Conservation (phyloP, 495 filamentous ascomycete genomes). For the Bathelium albidoporum region DNA sequence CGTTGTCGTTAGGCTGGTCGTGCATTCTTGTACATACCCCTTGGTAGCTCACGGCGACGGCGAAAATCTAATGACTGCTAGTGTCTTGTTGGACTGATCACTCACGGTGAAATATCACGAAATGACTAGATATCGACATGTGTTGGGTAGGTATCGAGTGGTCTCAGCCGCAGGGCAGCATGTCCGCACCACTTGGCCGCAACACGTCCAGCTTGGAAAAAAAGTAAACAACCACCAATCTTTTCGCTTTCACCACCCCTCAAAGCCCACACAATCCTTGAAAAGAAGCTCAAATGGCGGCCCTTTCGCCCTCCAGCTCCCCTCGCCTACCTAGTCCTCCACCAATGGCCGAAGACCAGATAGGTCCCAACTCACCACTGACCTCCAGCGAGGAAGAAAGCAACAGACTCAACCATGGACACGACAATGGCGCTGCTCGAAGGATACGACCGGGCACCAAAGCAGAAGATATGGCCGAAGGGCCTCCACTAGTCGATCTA, state of each 20-base stretch:
- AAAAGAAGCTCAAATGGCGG: slow-evolving; percentile 5
- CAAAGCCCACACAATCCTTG: neutral
- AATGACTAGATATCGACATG: too few relatives aligned
- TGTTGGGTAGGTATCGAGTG: too few relatives aligned
- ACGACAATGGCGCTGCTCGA: slow-evolving; percentile 58
- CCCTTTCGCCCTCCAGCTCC: slow-evolving; percentile 58
- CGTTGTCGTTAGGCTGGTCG: neutral
- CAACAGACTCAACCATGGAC: slow-evolving; percentile 23
- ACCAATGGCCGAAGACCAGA: slow-evolving; percentile 81
- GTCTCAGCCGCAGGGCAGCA: too few relatives aligned
- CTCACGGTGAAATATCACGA: too few relatives aligned
- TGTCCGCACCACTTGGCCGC: neutral
- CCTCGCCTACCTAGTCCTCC: slow-evolving; percentile 82
- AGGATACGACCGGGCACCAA: slow-evolving; percentile 89
- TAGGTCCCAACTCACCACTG: slow-evolving; percentile 71
- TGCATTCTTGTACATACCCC: neutral
- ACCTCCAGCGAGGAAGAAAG: slow-evolving; percentile 42
- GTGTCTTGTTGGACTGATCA: neutral
- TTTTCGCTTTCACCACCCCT: neutral
- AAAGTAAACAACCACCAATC: neutral
- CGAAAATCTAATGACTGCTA: neutral
- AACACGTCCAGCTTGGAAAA: neutral
- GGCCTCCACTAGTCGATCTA: slow-evolving; percentile 77
- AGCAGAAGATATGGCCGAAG: slow-evolving; percentile 79
- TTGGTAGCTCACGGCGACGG: neutral